Percentiles rank a stretch among this genome's conserved stretches.
Evolutionary conservation across 352 stramenopile genomes (phyloP).

Genomic region (Phytophthora sp.): DNA sequence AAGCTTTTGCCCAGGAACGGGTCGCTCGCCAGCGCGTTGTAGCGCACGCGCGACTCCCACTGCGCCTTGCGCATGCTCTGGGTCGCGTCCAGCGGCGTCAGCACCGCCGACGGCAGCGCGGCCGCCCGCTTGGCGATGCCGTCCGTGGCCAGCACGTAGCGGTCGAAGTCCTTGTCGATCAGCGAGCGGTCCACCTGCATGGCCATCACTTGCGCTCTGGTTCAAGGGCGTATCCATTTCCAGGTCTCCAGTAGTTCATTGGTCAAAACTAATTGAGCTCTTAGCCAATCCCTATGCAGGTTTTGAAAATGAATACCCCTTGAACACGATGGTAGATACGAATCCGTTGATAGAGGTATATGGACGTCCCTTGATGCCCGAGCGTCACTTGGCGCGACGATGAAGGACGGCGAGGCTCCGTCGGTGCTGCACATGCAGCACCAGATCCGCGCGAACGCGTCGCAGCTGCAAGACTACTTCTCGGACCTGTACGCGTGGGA

Average conservation of each 20-base stretch:
- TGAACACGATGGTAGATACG: background rate
- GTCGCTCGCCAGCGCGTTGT: slow-evolving; percentile 68
- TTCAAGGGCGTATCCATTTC: too few species aligned
- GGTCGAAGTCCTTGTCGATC: slow-evolving; percentile 82
- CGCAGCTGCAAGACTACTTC: slow-evolving; percentile 82
- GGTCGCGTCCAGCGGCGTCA: slow-evolving; percentile 51
- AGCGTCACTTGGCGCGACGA: too few species aligned
- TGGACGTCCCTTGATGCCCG: too few species aligned
- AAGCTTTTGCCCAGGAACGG: slow-evolving; percentile 55
- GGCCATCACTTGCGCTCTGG: background rate
- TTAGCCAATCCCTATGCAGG: too few species aligned
- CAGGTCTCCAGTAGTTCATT: too few species aligned
- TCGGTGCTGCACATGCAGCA: slow-evolving; percentile 75
- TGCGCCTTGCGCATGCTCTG: slow-evolving; percentile 71
- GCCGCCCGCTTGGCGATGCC: slow-evolving; percentile 35
- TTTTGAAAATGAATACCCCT: slow-evolving; percentile 3
- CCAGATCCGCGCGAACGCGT: slow-evolving; percentile 82
- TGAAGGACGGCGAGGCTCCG: slow-evolving; percentile 25
- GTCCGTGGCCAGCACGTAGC: slow-evolving; percentile 64
- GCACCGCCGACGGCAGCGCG: slow-evolving; percentile 33
- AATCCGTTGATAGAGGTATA: background rate
- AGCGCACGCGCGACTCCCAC: slow-evolving; percentile 71
- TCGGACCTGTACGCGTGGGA: slow-evolving; percentile 82
- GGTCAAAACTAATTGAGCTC: too few species aligned
- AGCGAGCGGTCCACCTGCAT: slow-evolving; percentile 74